Evolutionary conservation across 345 rosid genomes (phyloP), one percentile per base, ranked within the genome.

Genomic region (Nasturtium officinale): DNA sequence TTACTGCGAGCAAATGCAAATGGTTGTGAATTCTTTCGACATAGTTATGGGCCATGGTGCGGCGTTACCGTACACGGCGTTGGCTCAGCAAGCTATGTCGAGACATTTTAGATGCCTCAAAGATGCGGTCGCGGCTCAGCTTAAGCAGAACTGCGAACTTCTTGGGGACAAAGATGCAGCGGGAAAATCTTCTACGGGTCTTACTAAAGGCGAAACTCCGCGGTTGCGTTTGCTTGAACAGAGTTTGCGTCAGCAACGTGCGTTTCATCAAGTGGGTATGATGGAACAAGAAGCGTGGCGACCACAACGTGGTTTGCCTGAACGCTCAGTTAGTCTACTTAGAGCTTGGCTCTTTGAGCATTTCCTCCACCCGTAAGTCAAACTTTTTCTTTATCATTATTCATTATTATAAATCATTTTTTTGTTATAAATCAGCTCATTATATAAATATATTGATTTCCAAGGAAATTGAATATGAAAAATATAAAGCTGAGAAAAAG

Each of bases 271-370:
- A 74, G 88, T 93, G 97, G 96, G 98, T 4, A 90, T 90, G 97
- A 86, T 95, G 90, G 97, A 94, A 47, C 95, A 91, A 73, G 97
- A 94, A 80, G 96, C 96, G 18, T 91, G 99, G 99, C 82, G 99
- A 47, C 96, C 97, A 5, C 97, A 94, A 72, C 78, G 99, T 45
- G 97, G 99, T 75, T 72, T 94, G 80, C 99, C 99, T n/a, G 99
- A 94, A 72, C 84, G 96, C 48, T 91, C 99, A 11, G 97, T 94
- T 81, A 91, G 83, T 86, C 86, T 91, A 67, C 79, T 94, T 54
- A 78, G 98, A 61, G 96, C 98, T 37, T 94, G 98, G 98, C 98
- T 94, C 74, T 94, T 91, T 47, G 97, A 94, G 80, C 98, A 94
- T 83, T 94, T 94, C 74, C 95, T 94, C 57, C 97, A 94, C 82